phyloP scores from a whole-genome alignment of 257 asterid species.

The Nicotiana tabacum region DNA sequence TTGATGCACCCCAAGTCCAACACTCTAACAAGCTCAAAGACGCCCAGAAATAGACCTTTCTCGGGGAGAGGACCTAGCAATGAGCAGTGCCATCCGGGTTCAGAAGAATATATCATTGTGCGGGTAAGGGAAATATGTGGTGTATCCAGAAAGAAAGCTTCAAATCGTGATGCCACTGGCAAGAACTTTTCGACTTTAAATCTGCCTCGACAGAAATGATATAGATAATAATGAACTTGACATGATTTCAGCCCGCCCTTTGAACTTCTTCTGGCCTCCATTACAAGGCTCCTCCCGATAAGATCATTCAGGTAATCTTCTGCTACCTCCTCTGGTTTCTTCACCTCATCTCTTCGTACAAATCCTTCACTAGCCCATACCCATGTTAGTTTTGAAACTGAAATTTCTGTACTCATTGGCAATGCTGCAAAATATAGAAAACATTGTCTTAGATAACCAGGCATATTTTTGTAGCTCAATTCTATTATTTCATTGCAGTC shows the following conservation, averaged over 20 bases:
- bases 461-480: constrained; percentile 22
- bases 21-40: too few relatives aligned
- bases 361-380: constrained; percentile 24
- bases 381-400: background rate
- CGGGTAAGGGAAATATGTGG: background rate
- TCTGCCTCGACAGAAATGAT: background rate
- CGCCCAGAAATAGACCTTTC: background rate
- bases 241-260: background rate
- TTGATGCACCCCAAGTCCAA: background rate
- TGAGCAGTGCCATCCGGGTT: background rate
- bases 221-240: background rate
- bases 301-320: constrained; percentile 7
- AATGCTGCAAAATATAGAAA: constrained; percentile 22
- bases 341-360: background rate
- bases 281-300: constrained; percentile 5
- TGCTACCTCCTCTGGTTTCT: background rate
- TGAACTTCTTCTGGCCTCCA: background rate
- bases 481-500: background rate
- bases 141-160: background rate
- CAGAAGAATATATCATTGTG: background rate
- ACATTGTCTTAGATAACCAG: constrained; percentile 16
- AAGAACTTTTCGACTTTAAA: background rate
- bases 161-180: background rate
- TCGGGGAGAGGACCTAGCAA: background rate
- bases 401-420: constrained; percentile 12